phyloP scores from a whole-genome alignment of 257 asterid species.

The Osmanthus fragrans region DNA sequence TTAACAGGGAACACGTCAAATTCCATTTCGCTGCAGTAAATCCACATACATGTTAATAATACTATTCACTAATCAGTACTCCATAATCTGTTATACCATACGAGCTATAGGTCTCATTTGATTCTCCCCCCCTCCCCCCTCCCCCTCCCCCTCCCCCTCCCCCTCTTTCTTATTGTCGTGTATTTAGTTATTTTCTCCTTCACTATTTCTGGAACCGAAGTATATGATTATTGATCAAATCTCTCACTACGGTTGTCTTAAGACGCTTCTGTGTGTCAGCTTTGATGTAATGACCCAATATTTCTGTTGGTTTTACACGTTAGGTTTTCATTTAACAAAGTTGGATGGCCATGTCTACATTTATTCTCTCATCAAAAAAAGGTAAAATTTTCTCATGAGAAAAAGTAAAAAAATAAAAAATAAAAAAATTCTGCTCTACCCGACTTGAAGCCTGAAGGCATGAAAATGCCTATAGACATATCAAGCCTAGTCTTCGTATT shows the following conservation, averaged over 20 bases:
- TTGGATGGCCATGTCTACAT: neutral
- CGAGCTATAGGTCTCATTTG: neutral
- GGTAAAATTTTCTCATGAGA: neutral
- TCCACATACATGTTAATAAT: neutral
- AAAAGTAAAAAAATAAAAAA: neutral
- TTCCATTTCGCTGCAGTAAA: constrained; percentile 65
- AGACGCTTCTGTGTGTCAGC: neutral
- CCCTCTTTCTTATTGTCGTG: neutral
- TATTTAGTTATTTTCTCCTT: neutral
- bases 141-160: neutral
- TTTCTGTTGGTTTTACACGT: neutral
- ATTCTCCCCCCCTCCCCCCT: neutral
- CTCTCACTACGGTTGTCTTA: neutral
- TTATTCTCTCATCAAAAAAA: neutral
- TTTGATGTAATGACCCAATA: neutral
- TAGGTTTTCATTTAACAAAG: neutral
- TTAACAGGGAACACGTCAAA: constrained; percentile 40
- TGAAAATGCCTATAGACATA: neutral
- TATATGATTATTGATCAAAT: neutral
- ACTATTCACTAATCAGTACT: no score
- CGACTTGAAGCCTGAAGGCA: neutral
- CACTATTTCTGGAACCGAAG: neutral
- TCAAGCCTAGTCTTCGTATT: constrained; percentile 41
- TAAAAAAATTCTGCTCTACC: neutral
- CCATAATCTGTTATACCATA: neutral